phyloP scores from a whole-genome alignment of 2,329 filamentous ascomycete species.

The Venturia effusa region DNA sequence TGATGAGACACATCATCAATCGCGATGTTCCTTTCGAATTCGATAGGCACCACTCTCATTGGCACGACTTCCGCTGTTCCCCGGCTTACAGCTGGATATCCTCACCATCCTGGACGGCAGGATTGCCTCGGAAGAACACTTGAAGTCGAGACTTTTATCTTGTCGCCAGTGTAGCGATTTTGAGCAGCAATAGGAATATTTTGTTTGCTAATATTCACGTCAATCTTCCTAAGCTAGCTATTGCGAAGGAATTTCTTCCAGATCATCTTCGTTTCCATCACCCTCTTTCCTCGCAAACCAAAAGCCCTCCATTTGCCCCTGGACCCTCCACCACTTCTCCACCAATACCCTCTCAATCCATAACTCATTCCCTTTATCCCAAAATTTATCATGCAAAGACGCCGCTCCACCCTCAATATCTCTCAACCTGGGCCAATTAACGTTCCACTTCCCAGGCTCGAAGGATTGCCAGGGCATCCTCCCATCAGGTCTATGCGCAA shows the following conservation, averaged over 20 bases:
- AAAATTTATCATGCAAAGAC: constrained; percentile 12
- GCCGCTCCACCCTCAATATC: constrained; percentile 7
- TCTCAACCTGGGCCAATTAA: constrained; percentile 1
- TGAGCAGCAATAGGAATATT: no score
- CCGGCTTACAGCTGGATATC: background rate
- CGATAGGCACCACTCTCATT: background rate
- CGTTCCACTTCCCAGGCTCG: constrained; percentile 8
- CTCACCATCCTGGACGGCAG: background rate
- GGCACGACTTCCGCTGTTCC: background rate
- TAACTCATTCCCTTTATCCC: constrained; percentile 7
- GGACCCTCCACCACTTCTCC: constrained; percentile 10
- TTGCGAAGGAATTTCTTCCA: no score
- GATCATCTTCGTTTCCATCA: background rate
- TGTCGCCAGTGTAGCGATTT: no score
- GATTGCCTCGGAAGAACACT: no score
- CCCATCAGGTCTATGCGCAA: constrained; percentile 10
- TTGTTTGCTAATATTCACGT: no score
- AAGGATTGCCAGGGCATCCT: constrained; percentile 11
- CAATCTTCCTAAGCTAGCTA: no score
- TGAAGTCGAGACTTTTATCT: no score
- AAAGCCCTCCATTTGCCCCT: constrained; percentile 11
- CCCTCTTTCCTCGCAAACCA: background rate
- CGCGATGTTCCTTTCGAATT: background rate
- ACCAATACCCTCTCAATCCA: constrained; percentile 7
- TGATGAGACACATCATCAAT: background rate